Conservation (phyloP, 495 filamentous ascomycete species). For the Cercophora newfieldiana region DNA sequence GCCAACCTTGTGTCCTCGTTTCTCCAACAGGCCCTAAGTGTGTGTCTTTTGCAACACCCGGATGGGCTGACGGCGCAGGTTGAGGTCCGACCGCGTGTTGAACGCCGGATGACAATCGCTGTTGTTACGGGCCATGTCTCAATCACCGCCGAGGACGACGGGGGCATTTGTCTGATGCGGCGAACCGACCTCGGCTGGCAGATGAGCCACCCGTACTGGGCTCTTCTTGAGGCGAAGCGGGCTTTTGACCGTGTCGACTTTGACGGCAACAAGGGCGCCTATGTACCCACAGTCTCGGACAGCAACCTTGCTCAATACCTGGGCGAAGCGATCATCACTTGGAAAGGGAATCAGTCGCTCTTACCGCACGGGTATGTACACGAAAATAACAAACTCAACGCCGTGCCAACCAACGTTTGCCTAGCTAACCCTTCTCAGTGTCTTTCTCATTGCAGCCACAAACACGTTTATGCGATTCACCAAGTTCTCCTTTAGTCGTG, state of each 20-base stretch:
- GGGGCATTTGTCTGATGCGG: slow-evolving; percentile 6
- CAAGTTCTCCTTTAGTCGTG: slow-evolving; percentile 6
- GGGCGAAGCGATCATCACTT: slow-evolving; percentile 7
- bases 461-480: slow-evolving; percentile 8
- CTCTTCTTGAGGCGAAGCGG: slow-evolving; percentile 28
- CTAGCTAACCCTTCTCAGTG: neutral
- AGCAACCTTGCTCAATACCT: slow-evolving; percentile 7
- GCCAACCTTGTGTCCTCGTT: slow-evolving; percentile 11
- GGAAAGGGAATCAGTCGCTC: slow-evolving; percentile 1
- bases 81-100: slow-evolving; percentile 3
- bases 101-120: slow-evolving; percentile 5
- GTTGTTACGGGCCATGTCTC: slow-evolving; percentile 4
- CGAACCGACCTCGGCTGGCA: slow-evolving; percentile 5
- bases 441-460: slow-evolving; percentile 1
- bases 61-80: neutral
- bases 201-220: slow-evolving; percentile 11
- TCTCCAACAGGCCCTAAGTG: slow-evolving; percentile 7
- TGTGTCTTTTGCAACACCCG: slow-evolving; percentile 12
- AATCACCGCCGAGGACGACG: slow-evolving; percentile 10
- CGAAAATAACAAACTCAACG: neutral
- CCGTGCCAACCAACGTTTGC: neutral
- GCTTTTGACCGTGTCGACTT: neutral
- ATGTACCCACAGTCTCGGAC: slow-evolving; percentile 4
- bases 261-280: neutral
- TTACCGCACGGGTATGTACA: neutral